Percentiles rank a stretch among this genome's conserved stretches.
phyloP scores from a whole-genome alignment of 345 rosid species.

The Syzygium aromaticum region DNA sequence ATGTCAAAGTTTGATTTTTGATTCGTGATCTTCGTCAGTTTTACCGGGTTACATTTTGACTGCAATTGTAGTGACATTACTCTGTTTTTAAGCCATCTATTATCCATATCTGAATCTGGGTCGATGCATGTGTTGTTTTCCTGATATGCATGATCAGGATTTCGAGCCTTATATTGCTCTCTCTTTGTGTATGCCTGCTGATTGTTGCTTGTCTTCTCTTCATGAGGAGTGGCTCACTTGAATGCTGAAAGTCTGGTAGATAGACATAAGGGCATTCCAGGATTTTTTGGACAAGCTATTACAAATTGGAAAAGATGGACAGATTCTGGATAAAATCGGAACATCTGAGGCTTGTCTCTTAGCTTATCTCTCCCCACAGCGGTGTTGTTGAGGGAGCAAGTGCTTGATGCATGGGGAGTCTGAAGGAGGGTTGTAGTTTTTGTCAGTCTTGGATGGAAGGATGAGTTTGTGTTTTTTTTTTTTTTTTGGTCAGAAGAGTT shows the following conservation, averaged over 20 bases:
- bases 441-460: not conserved
- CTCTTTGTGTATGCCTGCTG: not conserved
- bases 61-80: not conserved
- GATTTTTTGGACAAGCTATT: not conserved
- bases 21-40: not conserved
- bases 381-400: not conserved
- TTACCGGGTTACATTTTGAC: not conserved
- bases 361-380: not conserved
- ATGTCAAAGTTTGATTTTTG: not conserved
- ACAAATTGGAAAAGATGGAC: not conserved
- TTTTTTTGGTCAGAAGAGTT: not conserved
- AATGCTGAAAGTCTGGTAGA: not conserved
- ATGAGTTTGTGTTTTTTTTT: not conserved
- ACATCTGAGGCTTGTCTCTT: not conserved
- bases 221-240: not conserved
- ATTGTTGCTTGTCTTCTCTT: not conserved
- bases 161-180: not conserved
- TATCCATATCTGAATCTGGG: not conserved
- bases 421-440: not conserved
- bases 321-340: not conserved
- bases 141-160: not conserved
- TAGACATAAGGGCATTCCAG: not conserved
- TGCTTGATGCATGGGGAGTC: not conserved
- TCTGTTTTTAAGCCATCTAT: not conserved
- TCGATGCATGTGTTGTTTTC: not conserved